A percentile compares a stretch with the other conserved stretches of the same genome.
phyloP scores from a whole-genome alignment of 768 basidiomycete species.

The Paxillus rubicundulus region DNA sequence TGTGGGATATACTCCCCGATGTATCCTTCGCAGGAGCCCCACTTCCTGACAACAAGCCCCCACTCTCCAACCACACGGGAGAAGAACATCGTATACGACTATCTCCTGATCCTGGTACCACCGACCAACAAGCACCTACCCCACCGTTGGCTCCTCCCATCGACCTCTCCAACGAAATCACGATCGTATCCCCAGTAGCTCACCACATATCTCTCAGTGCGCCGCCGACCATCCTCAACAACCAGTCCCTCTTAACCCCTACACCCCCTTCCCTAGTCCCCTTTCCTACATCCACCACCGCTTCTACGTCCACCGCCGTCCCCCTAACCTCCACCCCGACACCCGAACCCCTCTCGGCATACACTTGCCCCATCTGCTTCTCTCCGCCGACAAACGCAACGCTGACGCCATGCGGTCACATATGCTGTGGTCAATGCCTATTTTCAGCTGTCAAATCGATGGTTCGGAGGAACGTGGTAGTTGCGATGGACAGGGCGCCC shows the following conservation, averaged over 20 bases:
- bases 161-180: slow-evolving; percentile 2
- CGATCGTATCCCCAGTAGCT: not conserved
- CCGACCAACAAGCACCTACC: not conserved
- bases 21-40: not conserved
- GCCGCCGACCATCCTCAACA: not conserved
- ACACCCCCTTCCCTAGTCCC: not conserved
- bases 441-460: slow-evolving; percentile 70
- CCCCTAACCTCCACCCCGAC: not conserved
- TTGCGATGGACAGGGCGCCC: slow-evolving; percentile 30
- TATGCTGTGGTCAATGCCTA: slow-evolving; percentile 74
- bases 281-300: not conserved
- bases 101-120: not conserved
- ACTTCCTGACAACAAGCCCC: not conserved
- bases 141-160: not conserved
- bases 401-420: slow-evolving; percentile 76
- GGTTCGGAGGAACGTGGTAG: slow-evolving; percentile 44
- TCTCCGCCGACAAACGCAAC: slow-evolving; percentile 72
- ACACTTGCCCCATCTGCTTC: slow-evolving; percentile 81
- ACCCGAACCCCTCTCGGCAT: slow-evolving; percentile 48
- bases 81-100: not conserved
- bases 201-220: not conserved
- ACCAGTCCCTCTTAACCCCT: not conserved
- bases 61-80: not conserved
- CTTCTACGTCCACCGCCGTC: not conserved
- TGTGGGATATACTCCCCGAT: slow-evolving; percentile 20